Base-by-base conservation (phyloP, 441 rosid species). In the Heliophila coronopifolia region DNA sequence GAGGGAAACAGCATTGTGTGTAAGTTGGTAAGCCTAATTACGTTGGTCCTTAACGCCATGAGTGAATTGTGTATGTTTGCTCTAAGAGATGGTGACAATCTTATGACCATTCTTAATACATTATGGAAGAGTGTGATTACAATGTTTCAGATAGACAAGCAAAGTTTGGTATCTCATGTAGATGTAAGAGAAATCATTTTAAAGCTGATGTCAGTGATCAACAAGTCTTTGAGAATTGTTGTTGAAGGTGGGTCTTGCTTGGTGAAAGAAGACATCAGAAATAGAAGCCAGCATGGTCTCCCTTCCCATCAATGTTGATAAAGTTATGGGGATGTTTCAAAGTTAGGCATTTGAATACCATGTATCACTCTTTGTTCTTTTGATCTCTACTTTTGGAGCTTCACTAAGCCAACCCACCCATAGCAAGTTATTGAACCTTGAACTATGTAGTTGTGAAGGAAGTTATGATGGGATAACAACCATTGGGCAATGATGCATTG, bases 41-140 rank as follows among this genome's bases (percentile, higher is more conserved):
- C 71, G 56, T 58, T 63, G 28, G 59, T 82, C 10, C 40, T 83
- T 58, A 80, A 78, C 35, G 76, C 75, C 33, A 64, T 88, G 41
- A 73, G 73, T 59, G 86, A 88, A 30, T 61, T 92, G 38, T 92
- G 92, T 15, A 71, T 73, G 59, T 56, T 83, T 58, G 91, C 96
- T 25, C 87, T 94, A 46, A 78, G 68, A 67, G 79, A 67, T 34
- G 94, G 95, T 72, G 97, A 94, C 24, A 77, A 53, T 72, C 81
- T 92, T 57, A 95, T 88, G 52, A 54, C 79, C 61, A 74, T 92
- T 72, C 94, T 92, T 56, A 92, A 85, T 71, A 67, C 78, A 50
- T 83, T 92, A 20, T 88, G 94, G 97, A 92, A 86, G 73, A 92
- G 97, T 58, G 87, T 85, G 64, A 86, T 85, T 52, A 58, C 77